Percentiles rank a stretch among this genome's conserved stretches.
Evolutionary conservation across 164 flowering plant species (phyloP).

Genomic region (Hamamelis virginiana): DNA sequence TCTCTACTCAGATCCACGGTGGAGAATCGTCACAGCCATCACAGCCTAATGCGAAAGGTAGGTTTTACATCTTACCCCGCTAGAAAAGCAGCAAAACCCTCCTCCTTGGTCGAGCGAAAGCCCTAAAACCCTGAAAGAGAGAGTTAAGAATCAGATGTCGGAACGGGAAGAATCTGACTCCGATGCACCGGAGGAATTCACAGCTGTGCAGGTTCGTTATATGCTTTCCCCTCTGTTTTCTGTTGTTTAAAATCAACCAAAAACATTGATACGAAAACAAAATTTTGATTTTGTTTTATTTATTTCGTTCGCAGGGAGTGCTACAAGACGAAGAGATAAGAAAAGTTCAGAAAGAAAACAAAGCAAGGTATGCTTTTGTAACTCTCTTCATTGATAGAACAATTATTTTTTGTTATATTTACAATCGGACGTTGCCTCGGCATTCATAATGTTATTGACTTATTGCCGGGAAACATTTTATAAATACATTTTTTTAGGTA

Average conservation of each 20-base stretch:
- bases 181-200: constrained; percentile 49
- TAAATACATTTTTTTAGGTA: background rate
- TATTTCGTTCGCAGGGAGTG: constrained; percentile 25
- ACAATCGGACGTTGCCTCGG: background rate
- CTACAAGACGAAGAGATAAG: constrained; percentile 36
- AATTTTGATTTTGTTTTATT: background rate
- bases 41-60: no score
- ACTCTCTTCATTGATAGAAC: background rate
- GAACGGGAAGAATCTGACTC: constrained; percentile 29
- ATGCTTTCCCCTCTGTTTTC: background rate
- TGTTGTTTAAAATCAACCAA: background rate
- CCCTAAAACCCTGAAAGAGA: constrained; percentile 26
- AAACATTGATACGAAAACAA: background rate
- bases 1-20: no score
- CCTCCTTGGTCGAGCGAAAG: no score
- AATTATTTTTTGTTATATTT: background rate
- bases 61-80: no score
- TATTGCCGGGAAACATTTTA: background rate
- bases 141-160: constrained; percentile 15
- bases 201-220: constrained; percentile 33
- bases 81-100: no score
- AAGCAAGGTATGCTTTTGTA: constrained; percentile 29
- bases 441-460: background rate
- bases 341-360: constrained; percentile 35
- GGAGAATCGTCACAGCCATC: no score